These are phyloP conservation scores for Nissolia schottii DNA, from an alignment of 306 rosid species.

Conservation along the genomic window DNA sequence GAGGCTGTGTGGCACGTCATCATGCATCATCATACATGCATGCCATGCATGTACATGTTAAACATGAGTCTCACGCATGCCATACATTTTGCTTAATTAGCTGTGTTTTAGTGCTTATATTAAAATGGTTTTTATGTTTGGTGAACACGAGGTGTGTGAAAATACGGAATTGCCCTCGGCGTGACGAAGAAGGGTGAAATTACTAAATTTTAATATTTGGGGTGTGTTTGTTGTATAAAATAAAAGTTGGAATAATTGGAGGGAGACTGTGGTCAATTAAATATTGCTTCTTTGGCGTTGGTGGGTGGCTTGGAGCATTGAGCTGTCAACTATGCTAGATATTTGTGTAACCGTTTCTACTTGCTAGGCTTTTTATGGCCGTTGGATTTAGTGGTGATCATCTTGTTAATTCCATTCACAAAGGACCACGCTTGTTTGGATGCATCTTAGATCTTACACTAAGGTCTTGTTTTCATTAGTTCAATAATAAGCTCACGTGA, in stretches of 20 bases:
- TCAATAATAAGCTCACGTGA: no score
- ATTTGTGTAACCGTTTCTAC: conserved; percentile 17
- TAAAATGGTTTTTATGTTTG: no score
- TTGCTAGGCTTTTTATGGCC: neutral
- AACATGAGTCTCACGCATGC: neutral
- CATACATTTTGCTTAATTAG: neutral
- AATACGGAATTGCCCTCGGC: neutral
- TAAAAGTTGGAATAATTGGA: conserved; percentile 23
- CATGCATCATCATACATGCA: neutral
- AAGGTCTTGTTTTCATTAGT: no score
- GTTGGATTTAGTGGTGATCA: neutral
- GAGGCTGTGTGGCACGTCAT: conserved; percentile 32
- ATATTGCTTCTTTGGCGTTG: neutral
- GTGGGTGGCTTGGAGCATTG: neutral
- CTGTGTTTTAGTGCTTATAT: no score
- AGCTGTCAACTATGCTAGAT: conserved; percentile 26
- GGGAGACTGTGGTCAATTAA: conserved; percentile 12
- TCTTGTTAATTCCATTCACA: neutral
- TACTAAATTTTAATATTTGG: neutral
- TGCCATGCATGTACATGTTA: neutral
- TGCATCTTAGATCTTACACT: no score
- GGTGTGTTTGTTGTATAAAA: neutral
- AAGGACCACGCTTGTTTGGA: no score
- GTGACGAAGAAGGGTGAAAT: neutral
- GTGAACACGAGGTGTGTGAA: neutral